Evolutionary conservation across 371 early-diverging fungal genomes (phyloP).

Genomic region (Syncephalis fuscata): DNA sequence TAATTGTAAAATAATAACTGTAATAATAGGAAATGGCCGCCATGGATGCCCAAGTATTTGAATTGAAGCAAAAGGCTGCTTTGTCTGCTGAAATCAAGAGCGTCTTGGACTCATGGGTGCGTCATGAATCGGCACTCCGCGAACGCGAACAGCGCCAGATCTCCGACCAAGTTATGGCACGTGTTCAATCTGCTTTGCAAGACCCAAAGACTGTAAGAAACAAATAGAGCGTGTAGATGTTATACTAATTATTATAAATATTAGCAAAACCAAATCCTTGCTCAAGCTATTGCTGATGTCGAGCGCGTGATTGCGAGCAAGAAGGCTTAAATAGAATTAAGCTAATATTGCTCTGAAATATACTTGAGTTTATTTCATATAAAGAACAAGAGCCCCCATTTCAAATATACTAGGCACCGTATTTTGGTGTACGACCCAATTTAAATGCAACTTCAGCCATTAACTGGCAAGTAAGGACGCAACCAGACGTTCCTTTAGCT

Average conservation of each 20-base stretch:
- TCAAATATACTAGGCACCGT: too few species aligned
- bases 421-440: too few species aligned
- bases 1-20: background rate
- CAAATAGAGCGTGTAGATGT: background rate
- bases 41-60: slow-evolving; percentile 84
- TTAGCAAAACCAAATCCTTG: slow-evolving; percentile 19
- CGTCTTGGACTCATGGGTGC: slow-evolving; percentile 90
- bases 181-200: slow-evolving; percentile 59
- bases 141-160: slow-evolving; percentile 86
- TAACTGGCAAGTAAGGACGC: too few species aligned
- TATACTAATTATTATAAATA: background rate
- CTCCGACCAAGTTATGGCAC: slow-evolving; percentile 70
- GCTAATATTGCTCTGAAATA: background rate
- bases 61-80: slow-evolving; percentile 80
- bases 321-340: too few species aligned
- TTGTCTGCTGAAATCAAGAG: slow-evolving; percentile 71
- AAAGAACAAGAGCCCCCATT: too few species aligned
- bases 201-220: slow-evolving; percentile 43
- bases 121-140: slow-evolving; percentile 83
- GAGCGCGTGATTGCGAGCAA: slow-evolving; percentile 15
- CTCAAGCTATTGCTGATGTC: slow-evolving; percentile 21
- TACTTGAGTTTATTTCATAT: background rate
- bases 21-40: slow-evolving; percentile 57
- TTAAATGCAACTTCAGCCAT: too few species aligned
- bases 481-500: too few species aligned